These are phyloP conservation scores for Brassica rapa DNA, from an alignment of 345 rosid species.

Conservation along the genomic window DNA sequence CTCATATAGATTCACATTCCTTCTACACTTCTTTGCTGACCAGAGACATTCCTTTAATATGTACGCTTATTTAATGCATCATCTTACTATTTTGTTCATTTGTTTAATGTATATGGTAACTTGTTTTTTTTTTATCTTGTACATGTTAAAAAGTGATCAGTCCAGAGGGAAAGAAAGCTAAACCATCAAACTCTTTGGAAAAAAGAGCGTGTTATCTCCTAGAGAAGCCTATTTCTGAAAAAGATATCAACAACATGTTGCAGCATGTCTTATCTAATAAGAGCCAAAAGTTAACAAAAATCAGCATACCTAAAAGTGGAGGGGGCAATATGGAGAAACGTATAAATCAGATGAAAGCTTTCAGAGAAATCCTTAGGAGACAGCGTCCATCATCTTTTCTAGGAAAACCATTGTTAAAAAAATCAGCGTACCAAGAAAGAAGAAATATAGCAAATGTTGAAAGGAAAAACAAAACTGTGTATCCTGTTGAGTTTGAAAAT, in stretches of 20 bases:
- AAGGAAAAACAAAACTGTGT: neutral
- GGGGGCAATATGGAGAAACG: neutral
- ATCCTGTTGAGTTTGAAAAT: neutral
- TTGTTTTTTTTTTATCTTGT: neutral
- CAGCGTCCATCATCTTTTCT: constrained; percentile 2
- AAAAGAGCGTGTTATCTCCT: constrained; percentile 42
- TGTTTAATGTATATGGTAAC: neutral
- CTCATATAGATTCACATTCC: constrained; percentile 28
- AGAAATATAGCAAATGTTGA: neutral
- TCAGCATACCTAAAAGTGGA: neutral
- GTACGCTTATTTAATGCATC: constrained; percentile 11
- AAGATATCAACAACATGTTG: constrained; percentile 51
- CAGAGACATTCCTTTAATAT: constrained; percentile 42
- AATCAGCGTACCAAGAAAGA: neutral
- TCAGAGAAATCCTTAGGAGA: neutral
- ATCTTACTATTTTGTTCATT: neutral
- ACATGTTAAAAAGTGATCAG: constrained; percentile 44
- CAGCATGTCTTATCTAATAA: constrained; percentile 35
- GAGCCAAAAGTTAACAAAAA: neutral
- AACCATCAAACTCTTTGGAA: constrained; percentile 24
- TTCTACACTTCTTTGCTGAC: constrained; percentile 30
- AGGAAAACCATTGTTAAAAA: neutral
- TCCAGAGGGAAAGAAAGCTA: neutral
- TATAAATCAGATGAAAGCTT: neutral
- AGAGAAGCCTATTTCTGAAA: constrained; percentile 38